A percentile compares a stretch with the other conserved stretches of the same genome.
Conservation (phyloP, 2,329 filamentous ascomycete genomes). For the Biscogniauxia sp. region DNA sequence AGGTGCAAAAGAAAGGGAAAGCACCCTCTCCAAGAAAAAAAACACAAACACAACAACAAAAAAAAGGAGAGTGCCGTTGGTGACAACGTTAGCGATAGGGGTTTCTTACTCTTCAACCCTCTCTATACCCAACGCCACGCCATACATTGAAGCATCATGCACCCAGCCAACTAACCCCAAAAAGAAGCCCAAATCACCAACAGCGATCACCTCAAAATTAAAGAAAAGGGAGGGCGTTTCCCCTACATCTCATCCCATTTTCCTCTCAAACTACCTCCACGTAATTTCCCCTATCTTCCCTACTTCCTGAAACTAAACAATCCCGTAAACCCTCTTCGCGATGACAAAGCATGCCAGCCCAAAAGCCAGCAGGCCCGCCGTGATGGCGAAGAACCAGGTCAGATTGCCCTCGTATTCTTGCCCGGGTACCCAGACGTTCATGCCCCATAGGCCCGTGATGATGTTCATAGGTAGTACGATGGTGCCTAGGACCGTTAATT, state of each 20-base stretch:
- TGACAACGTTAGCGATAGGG: neutral
- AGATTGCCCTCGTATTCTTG: slow-evolving; percentile 77
- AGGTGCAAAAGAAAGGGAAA: no score
- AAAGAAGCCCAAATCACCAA: no score
- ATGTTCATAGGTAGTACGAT: slow-evolving; percentile 99
- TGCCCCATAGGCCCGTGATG: slow-evolving; percentile 96
- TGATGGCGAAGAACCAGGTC: slow-evolving; percentile 73
- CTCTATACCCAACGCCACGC: neutral
- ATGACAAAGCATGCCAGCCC: slow-evolving; percentile 76
- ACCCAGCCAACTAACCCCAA: no score
- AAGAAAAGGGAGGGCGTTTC: no score
- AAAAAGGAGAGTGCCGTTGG: neutral
- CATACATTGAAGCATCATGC: neutral
- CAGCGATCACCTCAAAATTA: no score
- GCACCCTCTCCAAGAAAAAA: neutral
- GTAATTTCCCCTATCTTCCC: no score
- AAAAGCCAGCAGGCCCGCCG: slow-evolving; percentile 73
- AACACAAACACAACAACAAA: neutral
- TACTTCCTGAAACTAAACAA: slow-evolving; percentile 34
- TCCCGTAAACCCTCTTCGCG: slow-evolving; percentile 80
- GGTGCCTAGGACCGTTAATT: slow-evolving; percentile 91
- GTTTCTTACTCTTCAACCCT: neutral
- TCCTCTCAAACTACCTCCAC: no score
- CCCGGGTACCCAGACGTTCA: slow-evolving; percentile 96
- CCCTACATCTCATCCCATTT: no score